Evolutionary conservation across 1,139 yeast genomes (phyloP).

Genomic region (Lodderomyces parapsilosis): DNA sequence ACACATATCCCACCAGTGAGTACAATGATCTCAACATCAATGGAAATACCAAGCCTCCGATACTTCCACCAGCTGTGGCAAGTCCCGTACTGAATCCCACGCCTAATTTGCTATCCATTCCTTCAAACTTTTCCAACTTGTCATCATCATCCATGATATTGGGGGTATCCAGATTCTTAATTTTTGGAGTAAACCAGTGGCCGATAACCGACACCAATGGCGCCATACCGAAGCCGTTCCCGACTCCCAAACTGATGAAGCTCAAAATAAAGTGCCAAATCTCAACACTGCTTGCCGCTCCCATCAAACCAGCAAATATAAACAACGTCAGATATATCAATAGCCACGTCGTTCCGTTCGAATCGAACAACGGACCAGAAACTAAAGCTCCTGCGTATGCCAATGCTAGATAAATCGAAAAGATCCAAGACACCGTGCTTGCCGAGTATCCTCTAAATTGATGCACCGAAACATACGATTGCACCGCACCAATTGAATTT

Average conservation of each 20-base stretch:
- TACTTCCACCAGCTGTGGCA: slow-evolving; percentile 62
- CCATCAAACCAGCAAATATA: slow-evolving; percentile 48
- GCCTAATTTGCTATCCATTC: slow-evolving; percentile 16
- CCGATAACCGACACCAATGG: slow-evolving; percentile 57
- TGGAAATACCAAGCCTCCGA: slow-evolving; percentile 64
- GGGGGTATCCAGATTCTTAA: neutral
- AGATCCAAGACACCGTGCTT: slow-evolving; percentile 63
- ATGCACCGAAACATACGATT: slow-evolving; percentile 55
- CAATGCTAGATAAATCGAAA: slow-evolving; percentile 58
- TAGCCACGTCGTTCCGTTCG: slow-evolving; percentile 45
- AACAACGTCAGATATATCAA: slow-evolving; percentile 44
- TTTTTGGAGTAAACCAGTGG: slow-evolving; percentile 50
- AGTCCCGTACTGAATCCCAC: slow-evolving; percentile 36
- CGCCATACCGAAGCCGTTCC: slow-evolving; percentile 55
- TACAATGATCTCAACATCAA: slow-evolving; percentile 55
- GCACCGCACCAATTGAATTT: slow-evolving; percentile 65
- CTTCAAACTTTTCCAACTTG: slow-evolving; percentile 3
- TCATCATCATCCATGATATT: neutral
- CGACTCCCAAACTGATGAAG: slow-evolving; percentile 53
- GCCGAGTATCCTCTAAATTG: slow-evolving; percentile 46
- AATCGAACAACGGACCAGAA: slow-evolving; percentile 44
- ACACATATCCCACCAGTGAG: slow-evolving; percentile 51
- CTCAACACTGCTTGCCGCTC: slow-evolving; percentile 46
- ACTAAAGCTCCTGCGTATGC: slow-evolving; percentile 58
- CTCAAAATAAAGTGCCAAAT: slow-evolving; percentile 57